Evolutionary conservation across 495 filamentous ascomycete genomes (phyloP), one percentile per base, ranked within the genome.

Genomic region (Eremomyces bilateralis): DNA sequence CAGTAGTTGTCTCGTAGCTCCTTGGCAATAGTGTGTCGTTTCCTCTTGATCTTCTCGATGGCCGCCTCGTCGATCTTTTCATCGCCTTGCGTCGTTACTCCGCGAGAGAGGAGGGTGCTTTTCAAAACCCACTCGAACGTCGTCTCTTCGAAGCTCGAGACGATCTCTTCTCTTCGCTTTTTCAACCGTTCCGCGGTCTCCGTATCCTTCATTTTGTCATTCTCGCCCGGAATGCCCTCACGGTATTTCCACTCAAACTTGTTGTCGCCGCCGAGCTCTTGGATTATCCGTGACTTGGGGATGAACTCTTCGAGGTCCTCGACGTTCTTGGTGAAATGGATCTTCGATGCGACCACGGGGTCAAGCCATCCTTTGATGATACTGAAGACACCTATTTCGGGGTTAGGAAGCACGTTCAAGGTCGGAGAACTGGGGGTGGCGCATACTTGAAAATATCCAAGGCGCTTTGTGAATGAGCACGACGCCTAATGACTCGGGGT

Each of bases 401-500:
- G 4, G 21, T 30, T 17, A 29, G 16, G 3, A 33, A 16, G 31
- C n/a, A 29, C 19, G 36, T 6, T 80, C 38, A 81, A 73, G 25
- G 73, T 73, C 76, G 36, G 15, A 10, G 18, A 11, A 19, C 29
- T 40, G 22, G 44, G 38, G 27, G 20, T 15, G 17, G 15, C 19
- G 53, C 59, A n/a, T 43, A 77, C 79, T 73, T 57, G 88, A 80
- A 60, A 97, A 97, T 24, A 95, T 59, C 88, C 85, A 97, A 3
- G 88, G 88, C 0, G 88, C 73, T 53, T 93, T 92, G 59, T 97
- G 83, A 21, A 97, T 80, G n/a, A 95, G 72, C 4, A 95, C 83
- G 4, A 80, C 61, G 31, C 90, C 88, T 0, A 97, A 62, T 34
- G 67, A 79, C 51, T 95, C 90, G 18, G 90, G 88, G 50, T 95